Evolutionary conservation across 225 moss, liverwort and hornwort genomes (phyloP), one percentile per base, ranked within the genome.

Genomic region (Sphagnum tenellum): DNA sequence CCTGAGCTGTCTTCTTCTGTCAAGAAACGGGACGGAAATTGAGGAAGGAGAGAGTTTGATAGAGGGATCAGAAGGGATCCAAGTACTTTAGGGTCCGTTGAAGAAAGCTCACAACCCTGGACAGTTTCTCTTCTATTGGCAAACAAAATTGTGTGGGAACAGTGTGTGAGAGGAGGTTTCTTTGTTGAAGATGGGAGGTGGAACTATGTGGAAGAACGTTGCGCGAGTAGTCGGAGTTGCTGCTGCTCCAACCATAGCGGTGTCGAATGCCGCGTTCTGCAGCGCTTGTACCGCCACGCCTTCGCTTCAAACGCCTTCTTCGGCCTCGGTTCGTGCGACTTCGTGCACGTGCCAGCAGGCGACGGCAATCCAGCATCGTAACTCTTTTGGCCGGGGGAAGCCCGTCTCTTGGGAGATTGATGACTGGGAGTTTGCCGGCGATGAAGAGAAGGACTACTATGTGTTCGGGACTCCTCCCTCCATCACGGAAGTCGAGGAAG

Each of bases 371-470:
- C 85, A 75, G 47, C 57, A 66, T 47, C 72, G 72, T 13, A 73
- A 67, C 12, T 63, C 76, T 50, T 69, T 77, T 44, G 81, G 72
- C 66, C 84, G 75, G 55, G 81, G 70, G 46, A 73, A 66, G 46
- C 71, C 75, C 53, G 71, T 89, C 50, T 78, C 81, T 62, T 89
- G 89, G 91, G 94, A 91, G 47, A 9, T 75, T 3, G 87, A 94
- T 50, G 94, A 94, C 7, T 94, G 94, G 94, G 94, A 94, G 77
- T 87, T 91, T 3, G 83, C 89, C 2, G 94, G 91, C 5, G 94
- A 89, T 46, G 91, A 94, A 54, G 94, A 91, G 75, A 74, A 76
- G 64, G 94, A 94, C 62, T 91, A 86, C 60, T 76, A 75, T 8
- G 94, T 94, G 4, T 94, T 94, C 67, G 94, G 94, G 14, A 76